Evolutionary conservation across 208 protist species (phyloP).

Genomic region (Leptomonas pyrrhocoris): DNA sequence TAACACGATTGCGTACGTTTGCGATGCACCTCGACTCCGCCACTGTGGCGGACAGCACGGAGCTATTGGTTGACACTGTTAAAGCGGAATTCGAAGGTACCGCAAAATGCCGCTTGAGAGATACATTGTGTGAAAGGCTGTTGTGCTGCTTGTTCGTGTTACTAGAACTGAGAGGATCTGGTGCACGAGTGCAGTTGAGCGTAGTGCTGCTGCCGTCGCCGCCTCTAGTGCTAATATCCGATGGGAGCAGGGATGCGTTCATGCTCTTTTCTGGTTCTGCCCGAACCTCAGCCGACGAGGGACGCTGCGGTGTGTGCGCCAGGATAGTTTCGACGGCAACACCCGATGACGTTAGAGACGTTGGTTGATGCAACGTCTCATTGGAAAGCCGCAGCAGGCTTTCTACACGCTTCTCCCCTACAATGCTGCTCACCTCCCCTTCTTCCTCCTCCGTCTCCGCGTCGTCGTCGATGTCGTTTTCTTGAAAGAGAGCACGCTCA

Average conservation of each 20-base stretch:
- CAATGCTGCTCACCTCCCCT: not conserved
- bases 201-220: not conserved
- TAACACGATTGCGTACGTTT: not conserved
- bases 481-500: conserved; percentile 29
- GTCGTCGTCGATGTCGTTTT: conserved; percentile 1
- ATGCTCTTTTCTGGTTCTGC: not conserved
- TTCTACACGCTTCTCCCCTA: not conserved
- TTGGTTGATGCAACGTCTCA: not conserved
- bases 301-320: conserved; percentile 4
- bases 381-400: not conserved
- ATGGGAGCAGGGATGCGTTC: not conserved
- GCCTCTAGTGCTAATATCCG: not conserved
- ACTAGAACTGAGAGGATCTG: not conserved
- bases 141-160: too few species aligned
- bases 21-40: not conserved
- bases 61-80: not conserved
- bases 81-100: not conserved
- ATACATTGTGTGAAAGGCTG: not conserved
- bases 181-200: conserved; percentile 2
- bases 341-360: not conserved
- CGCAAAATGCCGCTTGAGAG: not conserved
- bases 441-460: not conserved
- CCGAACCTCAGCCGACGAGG: not conserved
- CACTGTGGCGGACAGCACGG: not conserved
- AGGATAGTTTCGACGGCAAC: not conserved